These are phyloP conservation scores for Phaeosphaeria sp. DNA, from an alignment of 2,329 filamentous ascomycete species.

Conservation along the genomic window DNA sequence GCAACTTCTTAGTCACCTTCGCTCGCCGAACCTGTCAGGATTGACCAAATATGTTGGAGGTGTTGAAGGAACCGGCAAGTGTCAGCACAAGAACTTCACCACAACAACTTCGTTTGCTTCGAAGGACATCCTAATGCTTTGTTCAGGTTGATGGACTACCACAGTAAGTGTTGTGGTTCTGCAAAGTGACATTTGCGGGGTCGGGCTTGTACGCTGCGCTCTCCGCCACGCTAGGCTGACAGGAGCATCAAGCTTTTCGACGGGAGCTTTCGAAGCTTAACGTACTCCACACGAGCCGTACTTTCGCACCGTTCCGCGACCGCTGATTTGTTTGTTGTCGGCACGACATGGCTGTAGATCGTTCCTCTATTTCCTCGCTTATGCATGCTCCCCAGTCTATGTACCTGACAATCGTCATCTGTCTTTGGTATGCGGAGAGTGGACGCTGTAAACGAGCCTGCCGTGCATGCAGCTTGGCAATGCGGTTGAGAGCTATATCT, in stretches of 20 bases:
- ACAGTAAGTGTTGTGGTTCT: not conserved
- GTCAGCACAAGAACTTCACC: not conserved
- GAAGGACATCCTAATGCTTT: not conserved
- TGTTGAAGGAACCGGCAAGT: not conserved
- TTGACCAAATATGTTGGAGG: not conserved
- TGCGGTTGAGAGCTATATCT: conserved; percentile 12
- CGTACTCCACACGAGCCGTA: not conserved
- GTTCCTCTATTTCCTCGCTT: conserved; percentile 17
- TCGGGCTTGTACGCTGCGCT: not conserved
- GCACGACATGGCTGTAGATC: conserved; percentile 12
- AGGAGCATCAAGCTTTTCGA: conserved; percentile 11
- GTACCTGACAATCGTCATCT: conserved; percentile 21
- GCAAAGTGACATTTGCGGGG: not conserved
- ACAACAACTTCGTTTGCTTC: not conserved
- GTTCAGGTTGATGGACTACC: not conserved
- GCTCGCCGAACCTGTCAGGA: not conserved
- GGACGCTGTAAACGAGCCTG: conserved; percentile 6
- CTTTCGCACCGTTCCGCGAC: not conserved
- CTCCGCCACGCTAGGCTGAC: not conserved
- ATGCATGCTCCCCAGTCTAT: conserved; percentile 10
- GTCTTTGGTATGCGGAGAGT: conserved; percentile 19
- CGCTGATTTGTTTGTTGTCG: conserved; percentile 30
- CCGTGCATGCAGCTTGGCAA: conserved; percentile 3
- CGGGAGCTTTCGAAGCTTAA: conserved; percentile 7
- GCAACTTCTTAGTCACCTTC: not conserved